These are phyloP conservation scores for Meyerozyma carpophila DNA, from an alignment of 1,139 yeast species.

Conservation along the genomic window DNA sequence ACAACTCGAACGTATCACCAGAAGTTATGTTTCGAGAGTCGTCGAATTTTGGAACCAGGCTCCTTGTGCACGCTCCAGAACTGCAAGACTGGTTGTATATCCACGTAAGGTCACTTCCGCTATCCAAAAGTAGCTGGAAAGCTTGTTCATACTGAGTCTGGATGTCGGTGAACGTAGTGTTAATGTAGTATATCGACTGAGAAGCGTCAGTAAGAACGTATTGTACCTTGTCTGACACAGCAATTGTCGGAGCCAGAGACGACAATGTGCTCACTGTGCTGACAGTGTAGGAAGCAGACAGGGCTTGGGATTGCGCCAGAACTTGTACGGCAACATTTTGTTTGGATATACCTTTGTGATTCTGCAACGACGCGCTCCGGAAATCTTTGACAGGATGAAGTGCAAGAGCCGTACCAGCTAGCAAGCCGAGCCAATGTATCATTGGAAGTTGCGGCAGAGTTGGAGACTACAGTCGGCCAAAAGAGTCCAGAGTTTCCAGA, in stretches of 20 bases:
- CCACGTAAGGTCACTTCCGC: slow-evolving; percentile 66
- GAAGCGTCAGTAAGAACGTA: slow-evolving; percentile 21
- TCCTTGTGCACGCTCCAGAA: slow-evolving; percentile 35
- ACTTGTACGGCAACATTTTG: slow-evolving; percentile 1
- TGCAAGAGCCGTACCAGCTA: slow-evolving; percentile 3
- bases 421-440: background rate
- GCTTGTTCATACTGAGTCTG: slow-evolving; percentile 29
- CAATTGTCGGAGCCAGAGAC: slow-evolving; percentile 17
- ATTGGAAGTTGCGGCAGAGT: background rate
- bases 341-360: background rate
- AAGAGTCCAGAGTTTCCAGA: background rate
- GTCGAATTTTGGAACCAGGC: slow-evolving; percentile 15
- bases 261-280: slow-evolving; percentile 3
- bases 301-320: background rate
- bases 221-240: slow-evolving; percentile 15
- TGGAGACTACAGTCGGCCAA: background rate
- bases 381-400: slow-evolving; percentile 10
- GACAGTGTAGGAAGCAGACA: background rate
- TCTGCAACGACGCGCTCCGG: slow-evolving; percentile 3
- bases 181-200: slow-evolving; percentile 23
- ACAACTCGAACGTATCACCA: slow-evolving; percentile 32
- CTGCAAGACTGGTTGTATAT: slow-evolving; percentile 50
- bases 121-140: slow-evolving; percentile 54
- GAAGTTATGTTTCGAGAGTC: slow-evolving; percentile 13
- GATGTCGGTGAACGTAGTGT: slow-evolving; percentile 13